Evolutionary conservation across 108 stramenopile species (phyloP).

Genomic region (Conticribra weissflogii): DNA sequence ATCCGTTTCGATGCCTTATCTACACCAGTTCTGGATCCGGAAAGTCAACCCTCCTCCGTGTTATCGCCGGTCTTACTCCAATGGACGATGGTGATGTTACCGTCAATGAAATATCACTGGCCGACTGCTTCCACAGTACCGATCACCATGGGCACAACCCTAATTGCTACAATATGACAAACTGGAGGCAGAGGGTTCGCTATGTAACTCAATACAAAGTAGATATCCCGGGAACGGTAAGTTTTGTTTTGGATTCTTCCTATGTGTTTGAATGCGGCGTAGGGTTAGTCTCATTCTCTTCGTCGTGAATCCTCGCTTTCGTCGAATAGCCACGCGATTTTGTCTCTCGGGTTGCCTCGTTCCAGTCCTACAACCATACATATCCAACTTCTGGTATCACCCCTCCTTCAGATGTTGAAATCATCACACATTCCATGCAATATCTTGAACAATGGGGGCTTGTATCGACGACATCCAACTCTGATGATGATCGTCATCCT

Average conservation of each 20-base stretch:
- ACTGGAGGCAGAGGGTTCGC: conserved; percentile 42
- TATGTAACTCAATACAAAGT: conserved; percentile 80
- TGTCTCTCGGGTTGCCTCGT: conserved; percentile 14
- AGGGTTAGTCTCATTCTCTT: no score
- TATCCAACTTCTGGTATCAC: conserved; percentile 3
- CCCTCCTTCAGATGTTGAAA: conserved; percentile 27
- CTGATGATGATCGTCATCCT: conserved; percentile 6
- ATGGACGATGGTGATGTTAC: conserved; percentile 35
- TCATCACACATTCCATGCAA: conserved; percentile 27
- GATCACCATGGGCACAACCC: no score
- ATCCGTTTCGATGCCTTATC: no score
- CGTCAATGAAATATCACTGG: conserved; percentile 30
- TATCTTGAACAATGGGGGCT: conserved; percentile 52
- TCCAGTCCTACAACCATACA: conserved; percentile 11
- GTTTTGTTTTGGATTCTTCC: neutral
- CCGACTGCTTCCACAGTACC: no score
- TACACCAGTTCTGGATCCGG: conserved; percentile 63
- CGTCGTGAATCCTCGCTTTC: no score
- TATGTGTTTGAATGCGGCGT: neutral
- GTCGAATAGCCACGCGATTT: conserved; percentile 13
- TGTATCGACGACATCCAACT: neutral
- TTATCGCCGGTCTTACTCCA: conserved; percentile 66
- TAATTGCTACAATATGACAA: conserved; percentile 7
- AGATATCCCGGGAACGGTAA: conserved; percentile 44
- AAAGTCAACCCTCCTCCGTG: conserved; percentile 77